Base-by-base conservation (phyloP, 352 stramenopile species). In the Phytophthora colocasiae region DNA sequence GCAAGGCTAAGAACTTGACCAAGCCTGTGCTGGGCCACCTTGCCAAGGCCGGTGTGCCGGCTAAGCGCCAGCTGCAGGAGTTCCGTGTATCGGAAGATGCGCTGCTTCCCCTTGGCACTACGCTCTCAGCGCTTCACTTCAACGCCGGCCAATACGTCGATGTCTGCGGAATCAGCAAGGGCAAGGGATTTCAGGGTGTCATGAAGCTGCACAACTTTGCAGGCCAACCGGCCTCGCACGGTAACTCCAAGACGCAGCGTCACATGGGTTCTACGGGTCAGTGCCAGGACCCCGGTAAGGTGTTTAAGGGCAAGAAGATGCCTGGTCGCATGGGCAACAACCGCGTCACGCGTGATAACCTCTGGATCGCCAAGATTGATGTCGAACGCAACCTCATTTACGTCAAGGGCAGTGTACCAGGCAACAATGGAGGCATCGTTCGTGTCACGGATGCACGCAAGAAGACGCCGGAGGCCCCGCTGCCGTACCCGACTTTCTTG, bases 261-360 rank as follows among this genome's bases (percentile, higher is more conserved):
- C 81, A 96, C 68, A 92, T 98, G 75, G 98, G 98, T 19, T 98
- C 94, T 27, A 99, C 96, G 27, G 98, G 98, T n/a, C 91, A 98
- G 72, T 98, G 97, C 84, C 96, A 99, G 80, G 95, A 99, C 81
- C 97, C 97, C 7, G 98, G 98, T 58, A 95, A 97, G 66, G 98
- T 99, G 8, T 99, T 98, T 69, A 99, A 99, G 81, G 98, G 98
- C 40, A 99, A 99, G 87, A 99, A 99, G 78, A 99, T 99, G 98
- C 89, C 98, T 32, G 98, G 98, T 9, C 91, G 95, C 15, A 99
- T 99, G 93, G 98, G 98, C 56, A 86, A 83, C 44, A 92, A 96
- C 41, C 86, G 87, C 55, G 90, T 98, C 14, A 99, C 98, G 24
- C 91, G 97, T 34, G 96, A 99, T 83, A 99, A 99, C 77, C 79